Percentiles rank a stretch among this genome's conserved stretches.
Evolutionary conservation across 2,329 filamentous ascomycete species (phyloP).

Genomic region (Aspergillus clavatus): DNA sequence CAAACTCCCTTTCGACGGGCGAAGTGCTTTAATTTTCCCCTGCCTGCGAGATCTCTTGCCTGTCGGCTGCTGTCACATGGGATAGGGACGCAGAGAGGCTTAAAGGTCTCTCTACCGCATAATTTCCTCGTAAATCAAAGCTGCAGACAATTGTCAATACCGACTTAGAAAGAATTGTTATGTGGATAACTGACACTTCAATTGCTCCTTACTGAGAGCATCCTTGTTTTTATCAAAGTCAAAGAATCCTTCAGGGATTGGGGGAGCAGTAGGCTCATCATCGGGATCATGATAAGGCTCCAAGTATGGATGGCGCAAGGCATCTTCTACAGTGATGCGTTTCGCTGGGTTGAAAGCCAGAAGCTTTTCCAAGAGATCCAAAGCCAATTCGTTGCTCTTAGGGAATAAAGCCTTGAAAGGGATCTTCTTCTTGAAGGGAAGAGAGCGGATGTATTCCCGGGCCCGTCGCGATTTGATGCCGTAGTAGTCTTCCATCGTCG

Average conservation of each 20-base stretch:
- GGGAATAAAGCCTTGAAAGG: slow-evolving; percentile 96
- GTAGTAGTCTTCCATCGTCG: slow-evolving; percentile 99
- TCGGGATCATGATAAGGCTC: slow-evolving; percentile 99
- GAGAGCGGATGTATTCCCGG: slow-evolving; percentile 93
- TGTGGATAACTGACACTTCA: slow-evolving; percentile 62
- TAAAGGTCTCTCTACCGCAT: slow-evolving; percentile 54
- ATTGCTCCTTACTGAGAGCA: slow-evolving; percentile 92
- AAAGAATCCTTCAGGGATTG: slow-evolving; percentile 98
- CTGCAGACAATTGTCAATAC: slow-evolving; percentile 32
- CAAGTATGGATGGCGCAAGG: slow-evolving; percentile 93
- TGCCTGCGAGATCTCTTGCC: neutral
- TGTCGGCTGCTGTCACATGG: neutral
- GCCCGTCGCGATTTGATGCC: slow-evolving; percentile 98
- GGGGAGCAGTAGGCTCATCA: slow-evolving; percentile 92
- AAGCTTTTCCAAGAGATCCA: slow-evolving; percentile 91
- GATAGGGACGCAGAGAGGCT: neutral
- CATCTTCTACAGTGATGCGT: slow-evolving; percentile 96
- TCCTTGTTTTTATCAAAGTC: slow-evolving; percentile 99
- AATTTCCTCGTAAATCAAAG: slow-evolving; percentile 94
- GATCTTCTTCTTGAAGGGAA: slow-evolving; percentile 99
- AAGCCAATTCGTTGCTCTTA: slow-evolving; percentile 94
- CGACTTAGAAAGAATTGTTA: neutral
- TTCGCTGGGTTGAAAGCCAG: slow-evolving; percentile 98
- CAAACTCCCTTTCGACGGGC: neutral
- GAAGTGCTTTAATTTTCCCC: neutral